Conservation (phyloP, 441 rosid genomes). For the Eutrema salsugineum region DNA sequence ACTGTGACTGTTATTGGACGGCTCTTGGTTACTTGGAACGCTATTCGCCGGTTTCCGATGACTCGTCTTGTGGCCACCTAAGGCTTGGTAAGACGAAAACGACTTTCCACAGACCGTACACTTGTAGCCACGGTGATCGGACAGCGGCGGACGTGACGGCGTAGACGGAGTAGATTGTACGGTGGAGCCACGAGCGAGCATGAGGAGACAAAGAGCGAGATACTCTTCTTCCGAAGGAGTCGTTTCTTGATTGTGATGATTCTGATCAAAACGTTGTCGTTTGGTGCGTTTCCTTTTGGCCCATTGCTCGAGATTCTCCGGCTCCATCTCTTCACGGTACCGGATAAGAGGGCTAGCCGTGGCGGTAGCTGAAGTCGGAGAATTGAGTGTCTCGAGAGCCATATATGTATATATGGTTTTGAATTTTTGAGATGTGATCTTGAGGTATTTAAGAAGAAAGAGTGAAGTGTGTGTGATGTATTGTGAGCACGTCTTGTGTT, state of each 20-base stretch:
- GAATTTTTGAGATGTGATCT: neutral
- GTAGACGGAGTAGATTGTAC: neutral
- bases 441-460: constrained; percentile 9
- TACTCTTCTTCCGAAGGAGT: constrained; percentile 79
- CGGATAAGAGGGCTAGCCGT: constrained; percentile 25
- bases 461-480: constrained; percentile 36
- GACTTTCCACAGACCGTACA: constrained; percentile 45
- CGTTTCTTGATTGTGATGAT: constrained; percentile 24
- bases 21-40: constrained; percentile 2
- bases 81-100: constrained; percentile 46
- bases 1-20: constrained; percentile 21
- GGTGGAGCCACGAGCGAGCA: constrained; percentile 77
- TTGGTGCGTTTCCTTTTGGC: constrained; percentile 34
- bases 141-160: neutral
- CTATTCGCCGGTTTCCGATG: constrained; percentile 39
- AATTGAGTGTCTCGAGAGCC: constrained; percentile 34
- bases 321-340: constrained; percentile 28
- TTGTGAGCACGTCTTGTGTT: constrained; percentile 37
- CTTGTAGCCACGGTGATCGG: constrained; percentile 30
- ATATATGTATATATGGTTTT: neutral
- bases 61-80: constrained; percentile 55
- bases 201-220: constrained; percentile 88
- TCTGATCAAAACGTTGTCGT: constrained; percentile 31
- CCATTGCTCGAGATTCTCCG: constrained; percentile 35
- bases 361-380: constrained; percentile 26